These are phyloP conservation scores for Botrytis medusae DNA, from an alignment of 2,329 filamentous ascomycete species.

Conservation along the genomic window DNA sequence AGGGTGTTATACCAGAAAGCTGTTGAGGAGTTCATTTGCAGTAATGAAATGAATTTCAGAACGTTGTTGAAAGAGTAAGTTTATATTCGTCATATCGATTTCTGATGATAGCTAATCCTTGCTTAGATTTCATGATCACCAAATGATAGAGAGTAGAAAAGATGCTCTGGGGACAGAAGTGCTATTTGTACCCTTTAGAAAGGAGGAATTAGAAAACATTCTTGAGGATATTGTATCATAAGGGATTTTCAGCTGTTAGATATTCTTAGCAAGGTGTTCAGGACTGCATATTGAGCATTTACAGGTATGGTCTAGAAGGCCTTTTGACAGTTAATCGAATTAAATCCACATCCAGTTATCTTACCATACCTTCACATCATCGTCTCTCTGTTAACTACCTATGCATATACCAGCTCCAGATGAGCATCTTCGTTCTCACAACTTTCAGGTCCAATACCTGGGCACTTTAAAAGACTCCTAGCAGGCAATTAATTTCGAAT, in stretches of 20 bases:
- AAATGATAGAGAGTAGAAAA: conserved; percentile 89
- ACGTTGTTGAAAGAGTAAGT: conserved; percentile 87
- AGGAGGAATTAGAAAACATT: conserved; percentile 85
- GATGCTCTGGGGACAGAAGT: conserved; percentile 84
- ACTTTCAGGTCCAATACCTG: not conserved
- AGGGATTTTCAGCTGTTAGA: not conserved
- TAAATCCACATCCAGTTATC: not conserved
- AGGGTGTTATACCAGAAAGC: conserved; percentile 91
- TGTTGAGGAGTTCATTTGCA: conserved; percentile 94
- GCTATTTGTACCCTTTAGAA: conserved; percentile 79
- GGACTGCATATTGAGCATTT: conserved; percentile 11
- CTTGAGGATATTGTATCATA: conserved; percentile 65
- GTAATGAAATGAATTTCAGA: conserved; percentile 92
- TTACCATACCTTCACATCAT: not conserved
- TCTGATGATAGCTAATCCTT: conserved; percentile 14
- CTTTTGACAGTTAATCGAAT: not conserved
- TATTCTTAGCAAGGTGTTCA: conserved; percentile 24
- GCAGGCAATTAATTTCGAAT: not conserved
- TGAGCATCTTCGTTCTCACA: not conserved
- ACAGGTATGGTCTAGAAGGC: not conserved
- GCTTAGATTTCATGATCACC: conserved; percentile 87
- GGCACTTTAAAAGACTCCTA: not conserved
- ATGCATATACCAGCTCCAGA: not conserved
- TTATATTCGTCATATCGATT: conserved; percentile 33
- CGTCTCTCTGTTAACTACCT: not conserved